A percentile compares a stretch with the other conserved stretches of the same genome.
phyloP scores from a whole-genome alignment of 345 rosid species.

The Kernera saxatilis region DNA sequence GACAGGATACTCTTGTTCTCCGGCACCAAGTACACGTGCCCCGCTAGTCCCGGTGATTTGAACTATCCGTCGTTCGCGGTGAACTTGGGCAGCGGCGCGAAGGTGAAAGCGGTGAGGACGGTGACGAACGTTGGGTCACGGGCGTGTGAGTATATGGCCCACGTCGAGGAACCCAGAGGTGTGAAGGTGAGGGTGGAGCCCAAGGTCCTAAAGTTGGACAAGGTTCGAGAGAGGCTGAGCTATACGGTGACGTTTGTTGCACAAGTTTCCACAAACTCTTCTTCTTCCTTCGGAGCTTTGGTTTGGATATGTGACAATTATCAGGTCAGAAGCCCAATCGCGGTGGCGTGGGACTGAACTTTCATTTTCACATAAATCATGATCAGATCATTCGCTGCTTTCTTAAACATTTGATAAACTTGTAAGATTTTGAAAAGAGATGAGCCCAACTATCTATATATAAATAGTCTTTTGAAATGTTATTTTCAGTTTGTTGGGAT shows the following conservation, averaged over 20 bases:
- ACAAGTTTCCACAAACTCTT: not conserved
- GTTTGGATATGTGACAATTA: constrained; percentile 53
- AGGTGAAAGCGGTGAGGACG: constrained; percentile 32
- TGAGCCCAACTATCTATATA: too few relatives aligned
- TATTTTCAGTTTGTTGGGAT: too few relatives aligned
- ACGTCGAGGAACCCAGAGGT: constrained; percentile 48
- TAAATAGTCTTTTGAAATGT: too few relatives aligned
- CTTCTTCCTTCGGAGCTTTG: constrained; percentile 51
- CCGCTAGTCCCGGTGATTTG: constrained; percentile 39
- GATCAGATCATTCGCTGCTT: not conserved
- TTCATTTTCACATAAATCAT: not conserved
- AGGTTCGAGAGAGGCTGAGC: constrained; percentile 46
- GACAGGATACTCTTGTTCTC: constrained; percentile 50
- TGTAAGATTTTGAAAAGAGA: too few relatives aligned
- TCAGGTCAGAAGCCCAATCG: constrained; percentile 61
- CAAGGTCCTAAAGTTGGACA: constrained; percentile 40
- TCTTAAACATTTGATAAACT: not conserved
- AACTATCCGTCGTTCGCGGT: constrained; percentile 65
- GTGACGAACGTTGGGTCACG: constrained; percentile 63
- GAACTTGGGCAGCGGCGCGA: constrained; percentile 34
- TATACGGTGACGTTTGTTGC: constrained; percentile 44
- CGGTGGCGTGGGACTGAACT: constrained; percentile 47
- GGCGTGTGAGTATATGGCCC: constrained; percentile 40
- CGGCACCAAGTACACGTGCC: constrained; percentile 36
- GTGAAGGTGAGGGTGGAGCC: constrained; percentile 49